Evolutionary conservation across 768 basidiomycete genomes (phyloP).

Genomic region (Tephrocybe sp.): DNA sequence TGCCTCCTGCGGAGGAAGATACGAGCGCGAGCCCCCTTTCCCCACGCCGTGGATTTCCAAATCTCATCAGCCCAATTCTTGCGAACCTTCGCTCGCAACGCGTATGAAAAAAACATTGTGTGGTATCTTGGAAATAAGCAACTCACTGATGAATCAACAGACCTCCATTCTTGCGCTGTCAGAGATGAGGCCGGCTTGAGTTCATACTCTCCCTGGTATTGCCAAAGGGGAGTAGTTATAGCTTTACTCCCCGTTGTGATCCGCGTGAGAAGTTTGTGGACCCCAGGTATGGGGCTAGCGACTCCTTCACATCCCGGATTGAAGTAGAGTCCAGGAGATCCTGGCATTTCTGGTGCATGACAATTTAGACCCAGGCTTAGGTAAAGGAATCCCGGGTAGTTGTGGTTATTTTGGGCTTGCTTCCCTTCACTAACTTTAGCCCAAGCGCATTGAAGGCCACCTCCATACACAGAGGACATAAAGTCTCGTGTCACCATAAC

Average conservation of each 20-base stretch:
- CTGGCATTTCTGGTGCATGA: slow-evolving; percentile 25
- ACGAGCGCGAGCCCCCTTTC: slow-evolving; percentile 19
- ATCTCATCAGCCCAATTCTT: slow-evolving; percentile 26
- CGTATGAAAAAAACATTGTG: too few relatives aligned
- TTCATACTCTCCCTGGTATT: slow-evolving; percentile 31
- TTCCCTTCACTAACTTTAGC: slow-evolving; percentile 15
- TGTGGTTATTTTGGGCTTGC: slow-evolving; percentile 18
- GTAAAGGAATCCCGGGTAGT: slow-evolving; percentile 26
- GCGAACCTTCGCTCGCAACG: neutral
- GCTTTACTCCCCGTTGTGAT: too few relatives aligned
- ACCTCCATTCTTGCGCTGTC: slow-evolving; percentile 24
- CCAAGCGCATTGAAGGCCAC: slow-evolving; percentile 3
- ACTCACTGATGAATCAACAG: slow-evolving; percentile 8
- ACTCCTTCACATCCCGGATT: too few relatives aligned
- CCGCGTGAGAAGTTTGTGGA: slow-evolving; percentile 13
- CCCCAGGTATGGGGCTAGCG: slow-evolving; percentile 19
- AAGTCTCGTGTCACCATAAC: slow-evolving; percentile 9
- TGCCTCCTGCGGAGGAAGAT: slow-evolving; percentile 24
- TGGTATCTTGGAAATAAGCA: neutral
- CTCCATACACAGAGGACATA: slow-evolving; percentile 9
- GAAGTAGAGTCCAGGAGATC: slow-evolving; percentile 25
- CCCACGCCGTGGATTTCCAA: slow-evolving; percentile 24
- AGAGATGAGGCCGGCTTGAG: slow-evolving; percentile 33
- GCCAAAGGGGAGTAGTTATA: slow-evolving; percentile 21
- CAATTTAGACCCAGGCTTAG: slow-evolving; percentile 22